A percentile compares a stretch with the other conserved stretches of the same genome.
phyloP scores from a whole-genome alignment of 768 basidiomycete genomes.

The Boletellus emodensis region DNA sequence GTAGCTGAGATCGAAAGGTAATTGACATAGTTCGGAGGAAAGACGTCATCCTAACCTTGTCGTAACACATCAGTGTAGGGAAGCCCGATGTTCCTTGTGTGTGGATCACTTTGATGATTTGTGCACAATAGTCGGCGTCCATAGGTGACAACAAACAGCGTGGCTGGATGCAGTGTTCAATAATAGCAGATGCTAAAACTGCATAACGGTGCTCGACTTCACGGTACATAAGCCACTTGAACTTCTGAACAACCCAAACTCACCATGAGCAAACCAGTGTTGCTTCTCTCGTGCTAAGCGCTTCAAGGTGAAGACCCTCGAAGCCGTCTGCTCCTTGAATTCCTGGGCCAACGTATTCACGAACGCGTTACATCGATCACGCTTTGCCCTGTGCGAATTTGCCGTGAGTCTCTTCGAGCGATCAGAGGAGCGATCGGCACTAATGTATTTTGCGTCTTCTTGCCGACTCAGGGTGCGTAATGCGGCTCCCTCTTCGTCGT shows the following conservation, averaged over 20 bases:
- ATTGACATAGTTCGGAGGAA: background rate
- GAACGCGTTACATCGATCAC: conserved; percentile 64
- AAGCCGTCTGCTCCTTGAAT: conserved; percentile 70
- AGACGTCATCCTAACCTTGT: conserved; percentile 50
- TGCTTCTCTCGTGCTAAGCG: conserved; percentile 73
- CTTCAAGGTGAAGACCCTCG: conserved; percentile 70
- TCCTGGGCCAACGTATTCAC: conserved; percentile 60
- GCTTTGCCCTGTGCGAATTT: conserved; percentile 51
- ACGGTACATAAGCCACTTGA: conserved; percentile 5
- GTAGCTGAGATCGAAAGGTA: conserved; percentile 49
- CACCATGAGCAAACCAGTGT: conserved; percentile 77
- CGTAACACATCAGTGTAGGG: conserved; percentile 79
- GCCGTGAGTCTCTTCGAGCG: conserved; percentile 56
- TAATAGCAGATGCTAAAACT: conserved; percentile 56
- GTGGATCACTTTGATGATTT: conserved; percentile 86
- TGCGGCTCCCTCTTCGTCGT: conserved; percentile 70
- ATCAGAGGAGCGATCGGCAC: conserved; percentile 72
- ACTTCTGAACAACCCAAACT: background rate
- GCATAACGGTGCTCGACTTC: conserved; percentile 37
- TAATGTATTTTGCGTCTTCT: conserved; percentile 59
- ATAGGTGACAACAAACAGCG: conserved; percentile 91
- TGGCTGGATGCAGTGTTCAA: conserved; percentile 92
- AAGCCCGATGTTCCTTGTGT: conserved; percentile 86
- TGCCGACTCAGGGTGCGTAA: conserved; percentile 60
- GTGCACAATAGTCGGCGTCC: conserved; percentile 93